Evolutionary conservation across 805 yeast genomes (phyloP), one percentile per base, ranked within the genome.

Genomic region (Kodamaea laetipori): DNA sequence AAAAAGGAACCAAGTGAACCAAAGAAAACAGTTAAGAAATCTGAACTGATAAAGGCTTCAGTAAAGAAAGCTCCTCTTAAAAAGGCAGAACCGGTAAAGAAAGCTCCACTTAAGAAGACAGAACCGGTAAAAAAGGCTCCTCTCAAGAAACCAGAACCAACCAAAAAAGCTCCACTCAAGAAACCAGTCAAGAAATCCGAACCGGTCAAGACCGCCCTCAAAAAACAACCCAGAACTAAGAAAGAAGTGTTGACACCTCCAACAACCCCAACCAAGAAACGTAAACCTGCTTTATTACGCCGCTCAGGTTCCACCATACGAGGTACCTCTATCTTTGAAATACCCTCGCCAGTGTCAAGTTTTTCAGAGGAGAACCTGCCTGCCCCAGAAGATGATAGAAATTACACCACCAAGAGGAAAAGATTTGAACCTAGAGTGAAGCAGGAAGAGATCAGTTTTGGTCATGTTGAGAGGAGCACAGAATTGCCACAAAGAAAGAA

Each of bases 281-380:
- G 57, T 12, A 45, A 52, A 17, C 67, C 58, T 23, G 51, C 53
- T 7, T 45, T 54, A 11, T 16, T 25, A 17, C 34, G 41, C 9
- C 15, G 26, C 55, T 47, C 40, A 37, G 65, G 48, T 30, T 48
- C 52, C 4, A 53, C 41, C 28, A 50, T 41, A 19, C 42, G 50
- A 35, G 40, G 38, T 36, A 28, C 51, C 33, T 10, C 36, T 43
- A n/a, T 42, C 37, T 24, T 25, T 16, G 10, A 55, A 49, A 49
- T 64, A 25, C 67, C 69, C 1, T 60, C 71, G 27, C 73, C 73
- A 9, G 46, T 56, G n/a, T 55, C 69, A 31, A 65, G 71, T 44
- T 68, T 67, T 48, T 46, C 52, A 12, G 64, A 55, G 3, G 45
- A 30, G 17, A 30, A 30, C 34, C 17, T 17, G 34, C 34, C 34